These are phyloP conservation scores for Brassica carinata DNA, from an alignment of 345 rosid species.

Conservation along the genomic window DNA sequence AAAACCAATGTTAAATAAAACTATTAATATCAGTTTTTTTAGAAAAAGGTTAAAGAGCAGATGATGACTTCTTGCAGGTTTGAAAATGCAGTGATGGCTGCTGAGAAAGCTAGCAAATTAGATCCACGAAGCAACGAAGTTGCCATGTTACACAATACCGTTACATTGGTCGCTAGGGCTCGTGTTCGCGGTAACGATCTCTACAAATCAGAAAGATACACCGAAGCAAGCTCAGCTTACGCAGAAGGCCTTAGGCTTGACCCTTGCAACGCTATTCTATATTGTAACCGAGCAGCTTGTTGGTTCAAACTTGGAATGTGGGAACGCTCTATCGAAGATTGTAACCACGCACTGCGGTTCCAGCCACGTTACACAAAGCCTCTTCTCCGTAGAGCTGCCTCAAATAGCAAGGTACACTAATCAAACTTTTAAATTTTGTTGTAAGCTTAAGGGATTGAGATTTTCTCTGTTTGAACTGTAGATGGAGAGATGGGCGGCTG, in stretches of 20 bases:
- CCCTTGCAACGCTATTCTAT: slow-evolving; percentile 77
- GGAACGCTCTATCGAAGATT: slow-evolving; percentile 86
- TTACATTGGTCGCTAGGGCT: slow-evolving; percentile 78
- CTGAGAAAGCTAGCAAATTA: slow-evolving; percentile 78
- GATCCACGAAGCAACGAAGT: slow-evolving; percentile 81
- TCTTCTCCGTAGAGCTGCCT: slow-evolving; percentile 92
- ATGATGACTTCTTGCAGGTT: slow-evolving; percentile 85
- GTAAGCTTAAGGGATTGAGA: not conserved
- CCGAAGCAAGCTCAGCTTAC: slow-evolving; percentile 92
- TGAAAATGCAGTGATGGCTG: slow-evolving; percentile 82
- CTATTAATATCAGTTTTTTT: not conserved
- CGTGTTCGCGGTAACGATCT: slow-evolving; percentile 95
- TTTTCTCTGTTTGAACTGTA: slow-evolving; percentile 42
- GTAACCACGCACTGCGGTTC: slow-evolving; percentile 69
- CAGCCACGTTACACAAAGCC: slow-evolving; percentile 90
- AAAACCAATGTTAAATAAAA: not conserved
- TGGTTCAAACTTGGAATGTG: slow-evolving; percentile 92
- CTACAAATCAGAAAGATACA: slow-evolving; percentile 90
- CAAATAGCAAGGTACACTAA: slow-evolving; percentile 67
- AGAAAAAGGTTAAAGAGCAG: slow-evolving; percentile 40
- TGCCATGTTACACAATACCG: slow-evolving; percentile 64
- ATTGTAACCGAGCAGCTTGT: slow-evolving; percentile 96
- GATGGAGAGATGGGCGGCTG: slow-evolving; percentile 91
- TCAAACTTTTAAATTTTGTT: not conserved
- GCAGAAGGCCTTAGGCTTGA: slow-evolving; percentile 92